Percentiles rank a stretch among this genome's conserved stretches.
These are phyloP conservation scores for Penicillium sp. DNA, from an alignment of 2,329 filamentous ascomycete species.

Conservation along the genomic window DNA sequence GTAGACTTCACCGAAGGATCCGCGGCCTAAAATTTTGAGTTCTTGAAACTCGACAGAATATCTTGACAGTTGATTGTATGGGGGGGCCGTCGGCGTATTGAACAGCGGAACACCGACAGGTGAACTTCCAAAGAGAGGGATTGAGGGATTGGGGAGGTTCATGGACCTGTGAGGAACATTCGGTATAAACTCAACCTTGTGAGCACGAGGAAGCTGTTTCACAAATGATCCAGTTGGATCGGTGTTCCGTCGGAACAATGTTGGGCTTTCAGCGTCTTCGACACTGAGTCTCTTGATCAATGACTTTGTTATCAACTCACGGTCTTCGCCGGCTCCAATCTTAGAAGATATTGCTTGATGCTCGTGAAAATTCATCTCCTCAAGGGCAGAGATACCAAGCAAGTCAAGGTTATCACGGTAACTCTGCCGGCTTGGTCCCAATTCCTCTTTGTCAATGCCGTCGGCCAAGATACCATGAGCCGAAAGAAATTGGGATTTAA, in stretches of 20 bases:
- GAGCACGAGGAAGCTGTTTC: constrained; percentile 17
- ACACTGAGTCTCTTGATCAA: constrained; percentile 12
- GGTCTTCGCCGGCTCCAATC: constrained; percentile 24
- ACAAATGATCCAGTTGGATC: constrained; percentile 14
- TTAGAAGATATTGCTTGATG: constrained; percentile 15
- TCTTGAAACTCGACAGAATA: constrained; percentile 55
- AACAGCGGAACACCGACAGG: constrained; percentile 36
- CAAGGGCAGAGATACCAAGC: constrained; percentile 39
- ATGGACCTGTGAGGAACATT: constrained; percentile 26
- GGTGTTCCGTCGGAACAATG: constrained; percentile 14
- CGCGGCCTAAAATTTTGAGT: constrained; percentile 59
- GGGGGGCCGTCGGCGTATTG: constrained; percentile 22
- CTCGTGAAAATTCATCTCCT: constrained; percentile 34
- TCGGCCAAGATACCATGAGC: constrained; percentile 42
- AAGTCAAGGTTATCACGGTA: constrained; percentile 47
- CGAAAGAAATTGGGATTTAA: constrained; percentile 45
- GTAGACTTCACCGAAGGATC: constrained; percentile 65
- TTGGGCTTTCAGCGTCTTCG: constrained; percentile 15
- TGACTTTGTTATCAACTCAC: constrained; percentile 24
- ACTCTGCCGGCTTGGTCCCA: constrained; percentile 36
- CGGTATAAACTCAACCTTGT: constrained; percentile 22
- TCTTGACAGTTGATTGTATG: constrained; percentile 38
- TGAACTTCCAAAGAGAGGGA: constrained; percentile 31
- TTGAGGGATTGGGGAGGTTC: constrained; percentile 23
- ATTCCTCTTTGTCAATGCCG: constrained; percentile 41